Evolutionary conservation across 192 early-diverging fungal species (phyloP), one percentile per base, ranked within the genome.

Genomic region (Entophlyctis luteolus): DNA sequence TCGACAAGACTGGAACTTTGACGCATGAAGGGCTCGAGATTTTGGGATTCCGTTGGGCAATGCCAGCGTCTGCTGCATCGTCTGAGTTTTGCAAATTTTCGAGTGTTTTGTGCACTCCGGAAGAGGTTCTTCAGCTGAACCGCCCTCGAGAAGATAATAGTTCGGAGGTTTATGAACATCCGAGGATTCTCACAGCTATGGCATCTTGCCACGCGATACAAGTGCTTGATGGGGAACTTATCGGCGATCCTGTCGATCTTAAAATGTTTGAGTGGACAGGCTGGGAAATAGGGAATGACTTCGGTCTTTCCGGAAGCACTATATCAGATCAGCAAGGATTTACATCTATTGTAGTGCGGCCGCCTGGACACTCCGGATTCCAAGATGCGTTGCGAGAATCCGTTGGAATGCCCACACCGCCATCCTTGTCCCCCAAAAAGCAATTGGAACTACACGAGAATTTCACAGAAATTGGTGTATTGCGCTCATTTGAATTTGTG

Each of bases 1-100:
- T 99, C 81, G 98, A 99, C 77, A 99, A 99, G 77, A 98, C 96
- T 1, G 96, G 95, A 1, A 99, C 96, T 2, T 74, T 99, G 48
- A 98, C 95, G 2, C 93, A 98, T 72, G 94, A 97, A 70, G 94
- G 94, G 0, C 74, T 99, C 32, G 95, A 96, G 70, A 92, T 99
- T 2, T 75, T 95, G 55, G 95, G 95, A n/a, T 84, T 96, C 29
- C 88, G 89, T 6, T 84, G 67, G 20, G 56, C 34, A 4, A 33
- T 56, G 16, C 54, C 54, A 12, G 31, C 14, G 4, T 49, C 47
- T 8, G 22, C n/a, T 12, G 52, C 22, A 10, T 8, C 52, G 6
- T 6, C 52, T 29, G 39, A 42, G n/a, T 42, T 42, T 42, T 18
- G 27, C 14, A 48, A 48, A 31, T 18, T 22, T n/a, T 22, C 14